Evolutionary conservation across 2,329 filamentous ascomycete species (phyloP).

Genomic region (Colletotrichum destructivum): DNA sequence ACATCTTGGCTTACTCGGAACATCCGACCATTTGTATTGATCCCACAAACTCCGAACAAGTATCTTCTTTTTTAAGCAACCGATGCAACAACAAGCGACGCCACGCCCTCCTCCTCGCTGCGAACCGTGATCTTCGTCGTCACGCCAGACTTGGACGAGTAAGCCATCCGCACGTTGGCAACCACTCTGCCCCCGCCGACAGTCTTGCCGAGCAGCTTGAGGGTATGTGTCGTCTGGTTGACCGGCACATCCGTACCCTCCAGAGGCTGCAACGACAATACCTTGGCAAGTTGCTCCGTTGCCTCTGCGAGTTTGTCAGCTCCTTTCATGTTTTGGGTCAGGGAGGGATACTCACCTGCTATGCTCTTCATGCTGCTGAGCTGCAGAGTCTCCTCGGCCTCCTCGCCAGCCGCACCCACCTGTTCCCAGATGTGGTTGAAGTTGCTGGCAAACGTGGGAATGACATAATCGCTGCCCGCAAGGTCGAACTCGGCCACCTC

Average conservation of each 20-base stretch:
- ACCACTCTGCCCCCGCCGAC: constrained; percentile 91
- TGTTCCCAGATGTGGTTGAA: constrained; percentile 98
- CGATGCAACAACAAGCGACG: constrained; percentile 85
- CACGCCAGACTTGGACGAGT: constrained; percentile 90
- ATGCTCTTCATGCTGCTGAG: constrained; percentile 92
- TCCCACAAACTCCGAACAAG: constrained; percentile 42
- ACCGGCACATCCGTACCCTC: constrained; percentile 94
- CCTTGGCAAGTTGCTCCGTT: constrained; percentile 89
- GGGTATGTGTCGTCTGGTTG: constrained; percentile 90
- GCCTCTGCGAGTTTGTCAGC: constrained; percentile 75
- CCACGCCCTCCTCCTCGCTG: constrained; percentile 93
- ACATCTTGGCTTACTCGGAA: constrained; percentile 33
- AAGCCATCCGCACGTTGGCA: constrained; percentile 92
- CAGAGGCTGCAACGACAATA: constrained; percentile 90
- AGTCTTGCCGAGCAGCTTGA: constrained; percentile 97
- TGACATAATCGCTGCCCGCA: constrained; percentile 91
- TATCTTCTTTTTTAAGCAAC: constrained; percentile 73
- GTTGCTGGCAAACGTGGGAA: constrained; percentile 93
- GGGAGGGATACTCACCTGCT: constrained; percentile 76
- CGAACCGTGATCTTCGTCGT: constrained; percentile 96
- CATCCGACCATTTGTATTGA: constrained; percentile 39
- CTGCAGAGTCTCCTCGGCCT: constrained; percentile 92
- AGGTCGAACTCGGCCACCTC: constrained; percentile 95
- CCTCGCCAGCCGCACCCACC: constrained; percentile 88
- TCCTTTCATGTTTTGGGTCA: neutral